Percentiles rank a stretch among this genome's conserved stretches.
phyloP scores from a whole-genome alignment of 2,329 filamentous ascomycete species.

The Verticillium nonalfalfae region DNA sequence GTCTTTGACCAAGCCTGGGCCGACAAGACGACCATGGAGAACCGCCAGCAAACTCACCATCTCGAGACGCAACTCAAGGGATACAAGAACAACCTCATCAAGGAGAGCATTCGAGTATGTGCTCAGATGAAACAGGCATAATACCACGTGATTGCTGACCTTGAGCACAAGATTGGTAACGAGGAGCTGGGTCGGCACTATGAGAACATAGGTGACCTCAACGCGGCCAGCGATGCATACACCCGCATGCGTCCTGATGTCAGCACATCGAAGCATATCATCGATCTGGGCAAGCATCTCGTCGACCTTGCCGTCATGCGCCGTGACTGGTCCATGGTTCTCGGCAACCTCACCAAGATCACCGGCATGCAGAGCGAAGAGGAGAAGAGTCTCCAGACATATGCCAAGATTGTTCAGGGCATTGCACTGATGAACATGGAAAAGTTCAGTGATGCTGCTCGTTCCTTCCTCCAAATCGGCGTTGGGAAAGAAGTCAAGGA shows the following conservation, averaged over 20 bases:
- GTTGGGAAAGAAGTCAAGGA: slow-evolving; percentile 12
- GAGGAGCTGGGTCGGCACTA: slow-evolving; percentile 85
- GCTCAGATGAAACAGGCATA: background rate
- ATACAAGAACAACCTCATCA: slow-evolving; percentile 95
- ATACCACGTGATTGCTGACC: slow-evolving; percentile 4
- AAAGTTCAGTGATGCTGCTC: slow-evolving; percentile 58
- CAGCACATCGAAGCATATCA: slow-evolving; percentile 74
- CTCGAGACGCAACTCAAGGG: slow-evolving; percentile 80
- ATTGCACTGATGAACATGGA: slow-evolving; percentile 40
- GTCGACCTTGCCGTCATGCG: slow-evolving; percentile 71
- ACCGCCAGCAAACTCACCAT: slow-evolving; percentile 64
- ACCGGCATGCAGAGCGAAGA: slow-evolving; percentile 39
- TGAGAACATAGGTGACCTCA: slow-evolving; percentile 69
- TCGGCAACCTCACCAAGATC: slow-evolving; percentile 58
- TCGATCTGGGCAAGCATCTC: slow-evolving; percentile 74
- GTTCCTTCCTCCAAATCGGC: slow-evolving; percentile 60
- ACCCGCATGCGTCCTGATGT: slow-evolving; percentile 86
- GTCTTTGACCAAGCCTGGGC: slow-evolving; percentile 68
- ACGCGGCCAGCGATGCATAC: slow-evolving; percentile 70
- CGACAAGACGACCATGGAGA: slow-evolving; percentile 57
- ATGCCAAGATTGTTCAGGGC: slow-evolving; percentile 45
- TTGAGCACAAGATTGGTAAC: slow-evolving; percentile 69
- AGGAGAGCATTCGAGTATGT: slow-evolving; percentile 86
- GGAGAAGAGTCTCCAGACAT: slow-evolving; percentile 44
- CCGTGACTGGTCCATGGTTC: slow-evolving; percentile 67